phyloP scores from a whole-genome alignment of 2,329 filamentous ascomycete species.

The Pyrenophora seminiperda region DNA sequence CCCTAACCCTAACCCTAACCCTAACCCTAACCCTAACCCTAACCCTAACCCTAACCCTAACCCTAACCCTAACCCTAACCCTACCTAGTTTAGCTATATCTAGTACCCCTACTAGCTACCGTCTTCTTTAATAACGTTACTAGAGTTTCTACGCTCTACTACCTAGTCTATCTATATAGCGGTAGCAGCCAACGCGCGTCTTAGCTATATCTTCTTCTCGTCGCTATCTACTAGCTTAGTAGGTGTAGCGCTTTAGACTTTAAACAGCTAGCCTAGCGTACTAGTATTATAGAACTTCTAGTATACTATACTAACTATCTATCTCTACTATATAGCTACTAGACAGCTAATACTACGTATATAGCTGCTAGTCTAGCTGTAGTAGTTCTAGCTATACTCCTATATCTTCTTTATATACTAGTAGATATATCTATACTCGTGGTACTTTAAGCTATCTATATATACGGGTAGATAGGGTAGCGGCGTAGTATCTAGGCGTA shows the following conservation, averaged over 20 bases:
- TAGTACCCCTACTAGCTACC: neutral
- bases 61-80: too few relatives aligned
- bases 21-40: too few relatives aligned
- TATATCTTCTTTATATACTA: neutral
- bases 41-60: too few relatives aligned
- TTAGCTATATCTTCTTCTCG: neutral
- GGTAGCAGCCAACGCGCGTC: too few relatives aligned
- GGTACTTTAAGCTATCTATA: neutral
- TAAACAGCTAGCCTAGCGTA: neutral
- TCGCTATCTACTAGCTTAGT: neutral
- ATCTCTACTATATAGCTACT: neutral
- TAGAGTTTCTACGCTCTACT: neutral
- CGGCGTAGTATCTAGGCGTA: neutral
- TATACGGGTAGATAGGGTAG: neutral
- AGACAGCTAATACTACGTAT: too few relatives aligned
- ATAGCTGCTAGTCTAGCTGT: too few relatives aligned
- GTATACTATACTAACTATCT: neutral
- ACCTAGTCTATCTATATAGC: too few relatives aligned
- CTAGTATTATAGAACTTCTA: neutral
- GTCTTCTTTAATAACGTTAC: neutral
- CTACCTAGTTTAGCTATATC: neutral
- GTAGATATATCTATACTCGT: neutral
- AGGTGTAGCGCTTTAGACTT: neutral
- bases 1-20: too few relatives aligned
- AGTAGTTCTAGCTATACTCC: too few relatives aligned